phyloP scores from a whole-genome alignment of 495 filamentous ascomycete species.

The Annulohypoxylon nitens region DNA sequence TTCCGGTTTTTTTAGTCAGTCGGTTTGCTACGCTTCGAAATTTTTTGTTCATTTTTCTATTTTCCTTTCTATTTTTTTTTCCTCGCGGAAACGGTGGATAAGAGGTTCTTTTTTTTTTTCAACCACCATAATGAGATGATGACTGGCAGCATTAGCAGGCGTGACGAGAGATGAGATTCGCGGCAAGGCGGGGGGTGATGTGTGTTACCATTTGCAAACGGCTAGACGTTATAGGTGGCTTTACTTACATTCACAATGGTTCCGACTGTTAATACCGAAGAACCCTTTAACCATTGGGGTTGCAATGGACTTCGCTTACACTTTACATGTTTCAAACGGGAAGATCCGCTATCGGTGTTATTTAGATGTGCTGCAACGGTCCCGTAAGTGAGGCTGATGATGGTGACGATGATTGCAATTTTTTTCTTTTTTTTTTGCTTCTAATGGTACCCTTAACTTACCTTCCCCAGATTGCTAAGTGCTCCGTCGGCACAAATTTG shows the following conservation, averaged over 20 bases:
- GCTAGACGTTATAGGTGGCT: slow-evolving; percentile 44
- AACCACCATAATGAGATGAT: slow-evolving; percentile 47
- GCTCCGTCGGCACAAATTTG: slow-evolving; percentile 17
- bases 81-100: slow-evolving; percentile 20
- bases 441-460: slow-evolving; percentile 1
- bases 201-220: slow-evolving; percentile 40
- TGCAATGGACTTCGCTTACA: slow-evolving; percentile 5
- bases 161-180: slow-evolving; percentile 34
- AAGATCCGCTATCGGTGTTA: slow-evolving; percentile 8
- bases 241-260: slow-evolving; percentile 35
- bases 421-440: too few relatives aligned
- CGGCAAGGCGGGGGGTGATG: slow-evolving; percentile 1
- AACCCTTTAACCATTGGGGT: slow-evolving; percentile 5
- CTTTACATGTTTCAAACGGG: slow-evolving; percentile 5
- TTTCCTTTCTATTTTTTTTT: slow-evolving; percentile 11
- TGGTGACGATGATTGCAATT: slow-evolving; percentile 7
- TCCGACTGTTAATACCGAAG: slow-evolving; percentile 47
- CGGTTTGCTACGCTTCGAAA: slow-evolving; percentile 46
- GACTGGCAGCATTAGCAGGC: slow-evolving; percentile 42
- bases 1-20: slow-evolving; percentile 32
- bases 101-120: neutral
- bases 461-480: neutral
- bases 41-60: neutral
- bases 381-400: slow-evolving; percentile 29
- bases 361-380: neutral